Conservation (phyloP, 2,329 filamentous ascomycete species). For the Beauveria rudraprayagi region DNA sequence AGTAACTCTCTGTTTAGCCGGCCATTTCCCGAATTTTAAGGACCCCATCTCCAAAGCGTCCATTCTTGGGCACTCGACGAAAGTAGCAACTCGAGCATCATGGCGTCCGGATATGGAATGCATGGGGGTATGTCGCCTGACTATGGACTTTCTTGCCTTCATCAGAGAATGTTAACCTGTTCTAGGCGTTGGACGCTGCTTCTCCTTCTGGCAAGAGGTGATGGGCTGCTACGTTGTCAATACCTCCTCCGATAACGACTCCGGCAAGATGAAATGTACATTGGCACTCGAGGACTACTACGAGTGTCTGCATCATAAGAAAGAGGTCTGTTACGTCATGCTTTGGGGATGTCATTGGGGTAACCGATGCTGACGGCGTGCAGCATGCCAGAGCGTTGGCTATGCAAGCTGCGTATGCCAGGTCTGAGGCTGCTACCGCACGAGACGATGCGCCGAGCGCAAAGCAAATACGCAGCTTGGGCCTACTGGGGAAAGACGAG, state of each 20-base stretch:
- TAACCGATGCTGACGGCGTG: constrained; percentile 11
- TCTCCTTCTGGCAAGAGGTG: constrained; percentile 99
- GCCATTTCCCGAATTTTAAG: neutral
- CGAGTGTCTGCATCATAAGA: constrained; percentile 97
- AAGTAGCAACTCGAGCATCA: constrained; percentile 27
- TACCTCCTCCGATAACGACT: constrained; percentile 66
- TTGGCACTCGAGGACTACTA: constrained; percentile 92
- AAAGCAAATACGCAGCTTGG: constrained; percentile 80
- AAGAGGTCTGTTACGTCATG: constrained; percentile 65
- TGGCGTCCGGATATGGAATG: constrained; percentile 79
- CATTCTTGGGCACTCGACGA: neutral
- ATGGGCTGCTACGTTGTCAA: constrained; percentile 98
- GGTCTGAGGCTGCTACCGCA: constrained; percentile 64
- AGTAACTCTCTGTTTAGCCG: neutral
- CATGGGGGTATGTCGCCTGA: constrained; percentile 56
- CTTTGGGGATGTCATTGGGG: no score
- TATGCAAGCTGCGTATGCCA: constrained; percentile 79
- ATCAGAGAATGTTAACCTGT: neutral
- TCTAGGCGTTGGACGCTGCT: constrained; percentile 68
- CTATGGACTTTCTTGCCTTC: no score
- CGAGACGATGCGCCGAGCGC: constrained; percentile 75
- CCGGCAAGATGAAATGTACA: constrained; percentile 80
- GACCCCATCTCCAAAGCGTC: neutral
- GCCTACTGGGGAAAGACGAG: constrained; percentile 75
- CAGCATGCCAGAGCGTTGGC: constrained; percentile 71